These are phyloP conservation scores for Phaffia rhodozyma DNA, from an alignment of 1,284 basidiomycete genomes.

Conservation along the genomic window DNA sequence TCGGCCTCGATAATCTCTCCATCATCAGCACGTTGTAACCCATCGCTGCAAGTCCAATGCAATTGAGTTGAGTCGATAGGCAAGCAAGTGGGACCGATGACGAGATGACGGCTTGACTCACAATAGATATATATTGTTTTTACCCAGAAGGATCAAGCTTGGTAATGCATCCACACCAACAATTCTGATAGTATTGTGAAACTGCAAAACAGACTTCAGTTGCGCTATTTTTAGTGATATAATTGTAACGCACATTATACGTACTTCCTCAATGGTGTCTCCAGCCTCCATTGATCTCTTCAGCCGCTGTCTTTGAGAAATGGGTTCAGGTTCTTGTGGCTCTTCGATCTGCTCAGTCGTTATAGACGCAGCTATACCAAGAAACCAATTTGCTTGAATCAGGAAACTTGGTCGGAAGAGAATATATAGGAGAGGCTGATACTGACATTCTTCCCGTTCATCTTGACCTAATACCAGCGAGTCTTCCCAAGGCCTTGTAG, in stretches of 20 bases:
- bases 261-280: slow-evolving; percentile 81
- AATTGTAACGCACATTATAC: background rate
- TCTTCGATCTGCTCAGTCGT: slow-evolving; percentile 37
- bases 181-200: slow-evolving; percentile 63
- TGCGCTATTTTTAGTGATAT: slow-evolving; percentile 1
- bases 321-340: slow-evolving; percentile 48
- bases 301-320: slow-evolving; percentile 31
- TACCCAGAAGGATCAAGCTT: slow-evolving; percentile 29
- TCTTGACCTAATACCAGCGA: slow-evolving; percentile 60
- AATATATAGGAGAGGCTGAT: background rate
- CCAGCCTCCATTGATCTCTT: slow-evolving; percentile 57
- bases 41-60: slow-evolving; percentile 53
- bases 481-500: slow-evolving; percentile 63
- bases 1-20: slow-evolving; percentile 81
- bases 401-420: background rate
- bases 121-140: slow-evolving; percentile 12
- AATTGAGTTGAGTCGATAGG: background rate
- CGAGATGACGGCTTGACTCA: slow-evolving; percentile 25
- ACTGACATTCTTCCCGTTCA: slow-evolving; percentile 48
- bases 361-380: slow-evolving; percentile 6
- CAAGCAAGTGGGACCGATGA: background rate
- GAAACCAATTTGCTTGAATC: no score
- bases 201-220: slow-evolving; percentile 12
- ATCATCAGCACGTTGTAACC: slow-evolving; percentile 72
- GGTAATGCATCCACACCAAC: slow-evolving; percentile 78